Percentiles rank a stretch among this genome's conserved stretches.
These are phyloP conservation scores for Conticribra weissflogii DNA, from an alignment of 108 stramenopile species.

Conservation along the genomic window DNA sequence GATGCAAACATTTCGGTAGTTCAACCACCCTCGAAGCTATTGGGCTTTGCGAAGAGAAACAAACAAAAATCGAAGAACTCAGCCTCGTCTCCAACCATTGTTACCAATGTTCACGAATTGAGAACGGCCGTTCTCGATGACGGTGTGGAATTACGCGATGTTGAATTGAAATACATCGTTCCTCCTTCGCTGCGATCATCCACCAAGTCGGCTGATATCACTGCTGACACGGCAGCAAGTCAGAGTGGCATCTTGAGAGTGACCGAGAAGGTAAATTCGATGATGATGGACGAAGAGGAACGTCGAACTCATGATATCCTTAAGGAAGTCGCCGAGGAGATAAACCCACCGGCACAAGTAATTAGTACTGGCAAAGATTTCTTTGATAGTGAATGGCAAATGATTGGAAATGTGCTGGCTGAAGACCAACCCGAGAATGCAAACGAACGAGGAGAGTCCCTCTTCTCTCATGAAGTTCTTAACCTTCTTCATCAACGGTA, in stretches of 20 bases:
- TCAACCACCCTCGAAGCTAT: background rate
- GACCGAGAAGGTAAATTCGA: background rate
- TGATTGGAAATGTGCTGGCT: constrained; percentile 17
- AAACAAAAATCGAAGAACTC: constrained; percentile 23
- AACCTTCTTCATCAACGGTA: constrained; percentile 63
- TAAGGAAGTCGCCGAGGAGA: too few species aligned
- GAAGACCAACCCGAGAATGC: constrained; percentile 9
- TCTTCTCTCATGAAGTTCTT: constrained; percentile 64
- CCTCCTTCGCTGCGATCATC: constrained; percentile 29
- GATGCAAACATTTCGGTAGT: background rate
- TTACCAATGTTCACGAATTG: constrained; percentile 61
- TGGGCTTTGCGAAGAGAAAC: background rate
- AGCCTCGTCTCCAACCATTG: constrained; percentile 13
- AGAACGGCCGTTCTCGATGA: constrained; percentile 58
- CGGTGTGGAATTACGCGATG: constrained; percentile 47
- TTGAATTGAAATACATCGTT: constrained; percentile 36
- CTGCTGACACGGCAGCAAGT: background rate
- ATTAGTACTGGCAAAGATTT: constrained; percentile 5
- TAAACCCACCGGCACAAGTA: too few species aligned
- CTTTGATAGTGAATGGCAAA: constrained; percentile 25
- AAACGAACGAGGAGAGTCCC: background rate
- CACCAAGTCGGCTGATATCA: background rate
- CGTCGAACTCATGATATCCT: too few species aligned
- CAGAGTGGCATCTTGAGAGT: background rate
- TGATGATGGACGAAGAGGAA: background rate